These are phyloP conservation scores for Parmales sp. DNA, from an alignment of 108 stramenopile species.

Conservation along the genomic window DNA sequence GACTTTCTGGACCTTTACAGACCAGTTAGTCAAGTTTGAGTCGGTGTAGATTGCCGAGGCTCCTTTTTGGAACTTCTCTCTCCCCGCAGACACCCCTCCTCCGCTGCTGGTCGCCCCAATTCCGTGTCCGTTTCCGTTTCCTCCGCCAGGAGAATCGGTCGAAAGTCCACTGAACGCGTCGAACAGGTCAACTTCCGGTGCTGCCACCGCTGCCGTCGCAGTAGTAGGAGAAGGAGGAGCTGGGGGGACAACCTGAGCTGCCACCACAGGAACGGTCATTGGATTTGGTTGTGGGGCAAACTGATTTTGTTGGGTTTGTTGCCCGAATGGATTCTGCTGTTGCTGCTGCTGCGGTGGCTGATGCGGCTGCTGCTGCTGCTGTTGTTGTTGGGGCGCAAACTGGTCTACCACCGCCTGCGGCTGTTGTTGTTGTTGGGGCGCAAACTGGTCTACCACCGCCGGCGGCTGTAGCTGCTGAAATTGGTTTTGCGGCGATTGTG, in stretches of 20 bases:
- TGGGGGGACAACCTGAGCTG: too few species aligned
- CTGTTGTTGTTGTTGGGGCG: background rate
- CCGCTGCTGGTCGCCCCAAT: too few species aligned
- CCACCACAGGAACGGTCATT: background rate
- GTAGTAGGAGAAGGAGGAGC: background rate
- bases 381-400: background rate
- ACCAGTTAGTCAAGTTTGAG: background rate
- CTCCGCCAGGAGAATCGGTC: too few species aligned
- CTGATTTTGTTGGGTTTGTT: background rate
- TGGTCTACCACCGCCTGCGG: background rate
- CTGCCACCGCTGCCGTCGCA: background rate
- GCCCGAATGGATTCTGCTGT: background rate
- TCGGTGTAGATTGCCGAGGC: background rate
- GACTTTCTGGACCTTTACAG: constrained; percentile 15
- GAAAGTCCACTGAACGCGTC: background rate
- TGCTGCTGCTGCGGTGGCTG: background rate
- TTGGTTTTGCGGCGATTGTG: background rate
- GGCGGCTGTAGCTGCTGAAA: background rate
- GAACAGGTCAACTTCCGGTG: background rate
- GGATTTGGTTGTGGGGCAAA: background rate
- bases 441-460: background rate
- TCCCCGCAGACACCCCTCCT: background rate
- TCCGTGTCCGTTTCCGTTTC: too few species aligned
- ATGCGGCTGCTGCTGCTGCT: background rate
- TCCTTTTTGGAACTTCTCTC: background rate